Evolutionary conservation across 352 stramenopile species (phyloP).

Genomic region (Globisporangium apiculatum): DNA sequence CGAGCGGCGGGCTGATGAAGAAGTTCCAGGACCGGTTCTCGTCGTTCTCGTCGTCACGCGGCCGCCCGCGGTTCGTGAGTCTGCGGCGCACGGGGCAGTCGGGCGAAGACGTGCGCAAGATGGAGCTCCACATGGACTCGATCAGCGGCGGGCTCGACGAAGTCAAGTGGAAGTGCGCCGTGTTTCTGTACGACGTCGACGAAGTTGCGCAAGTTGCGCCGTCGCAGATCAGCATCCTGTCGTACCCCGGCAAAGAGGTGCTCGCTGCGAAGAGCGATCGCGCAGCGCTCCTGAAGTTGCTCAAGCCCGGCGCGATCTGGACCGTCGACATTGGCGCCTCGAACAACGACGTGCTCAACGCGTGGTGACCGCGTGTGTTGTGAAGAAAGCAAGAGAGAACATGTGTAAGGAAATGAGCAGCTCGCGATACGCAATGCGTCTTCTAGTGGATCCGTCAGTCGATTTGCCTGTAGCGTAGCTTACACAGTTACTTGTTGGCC

Average conservation of each 20-base stretch:
- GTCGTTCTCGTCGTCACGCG: conserved; percentile 50
- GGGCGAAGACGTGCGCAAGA: conserved; percentile 58
- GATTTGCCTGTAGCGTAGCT: too few relatives aligned
- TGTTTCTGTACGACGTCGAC: conserved; percentile 79
- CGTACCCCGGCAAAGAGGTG: conserved; percentile 63
- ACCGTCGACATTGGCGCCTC: conserved; percentile 77
- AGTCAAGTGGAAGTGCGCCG: conserved; percentile 82
- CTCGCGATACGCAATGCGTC: too few relatives aligned
- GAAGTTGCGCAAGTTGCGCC: conserved; percentile 72
- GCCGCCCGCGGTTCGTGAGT: conserved; percentile 42
- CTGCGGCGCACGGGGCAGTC: conserved; percentile 65
- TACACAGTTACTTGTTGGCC: too few relatives aligned
- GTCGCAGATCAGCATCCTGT: conserved; percentile 72
- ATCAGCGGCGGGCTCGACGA: conserved; percentile 81
- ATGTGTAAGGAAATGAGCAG: too few relatives aligned
- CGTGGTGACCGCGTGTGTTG: conserved; percentile 22
- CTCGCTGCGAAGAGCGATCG: conserved; percentile 56
- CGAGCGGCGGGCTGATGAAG: conserved; percentile 49
- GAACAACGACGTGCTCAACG: conserved; percentile 54
- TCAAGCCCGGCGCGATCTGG: conserved; percentile 73
- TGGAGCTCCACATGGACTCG: conserved; percentile 75
- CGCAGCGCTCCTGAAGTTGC: conserved; percentile 65
- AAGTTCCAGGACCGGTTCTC: conserved; percentile 71
- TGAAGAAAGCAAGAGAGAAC: too few relatives aligned
- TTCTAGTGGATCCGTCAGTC: too few relatives aligned